A percentile compares a stretch with the other conserved stretches of the same genome.
phyloP scores from a whole-genome alignment of 1,284 basidiomycete genomes.

The Vanrija sp. region DNA sequence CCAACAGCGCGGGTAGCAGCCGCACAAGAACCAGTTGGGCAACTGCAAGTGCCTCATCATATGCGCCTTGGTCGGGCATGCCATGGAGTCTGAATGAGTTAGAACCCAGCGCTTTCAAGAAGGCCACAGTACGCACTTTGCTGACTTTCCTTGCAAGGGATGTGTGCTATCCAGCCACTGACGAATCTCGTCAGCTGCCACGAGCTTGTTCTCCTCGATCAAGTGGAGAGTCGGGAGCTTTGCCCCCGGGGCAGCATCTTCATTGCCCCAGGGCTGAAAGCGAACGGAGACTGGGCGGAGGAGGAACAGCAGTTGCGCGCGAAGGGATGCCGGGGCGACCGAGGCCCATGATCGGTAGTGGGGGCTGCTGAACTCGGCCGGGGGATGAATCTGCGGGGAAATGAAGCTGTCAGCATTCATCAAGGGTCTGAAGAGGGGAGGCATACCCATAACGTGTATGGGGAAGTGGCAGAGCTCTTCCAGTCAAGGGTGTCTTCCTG shows the following conservation, averaged over 20 bases:
- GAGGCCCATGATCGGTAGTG: conserved; percentile 35
- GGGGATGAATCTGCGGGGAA: not conserved
- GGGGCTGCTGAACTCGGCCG: not conserved
- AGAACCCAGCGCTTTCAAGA: not conserved
- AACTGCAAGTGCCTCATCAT: conserved; percentile 37
- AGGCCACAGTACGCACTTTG: conserved; percentile 18
- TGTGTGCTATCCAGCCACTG: conserved; percentile 34
- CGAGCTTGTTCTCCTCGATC: conserved; percentile 23
- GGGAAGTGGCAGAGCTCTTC: conserved; percentile 12
- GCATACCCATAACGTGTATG: conserved; percentile 28
- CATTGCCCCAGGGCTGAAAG: conserved; percentile 36
- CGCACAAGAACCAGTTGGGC: conserved; percentile 32
- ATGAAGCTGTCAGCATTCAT: not conserved
- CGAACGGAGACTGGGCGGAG: conserved; percentile 28
- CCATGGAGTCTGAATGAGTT: conserved; percentile 27
- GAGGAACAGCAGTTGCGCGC: conserved; percentile 41
- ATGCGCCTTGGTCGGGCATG: conserved; percentile 34
- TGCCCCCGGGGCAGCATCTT: conserved; percentile 31
- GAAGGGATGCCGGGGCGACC: conserved; percentile 27
- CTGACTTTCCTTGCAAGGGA: conserved; percentile 25
- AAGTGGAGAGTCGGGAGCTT: conserved; percentile 33
- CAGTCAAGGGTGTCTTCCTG: conserved; percentile 38
- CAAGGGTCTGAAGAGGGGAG: not conserved
- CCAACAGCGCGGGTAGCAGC: conserved; percentile 32
- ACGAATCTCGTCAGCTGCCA: conserved; percentile 32